phyloP scores from a whole-genome alignment of 2,329 filamentous ascomycete genomes.

The Hysterium pulicare region DNA sequence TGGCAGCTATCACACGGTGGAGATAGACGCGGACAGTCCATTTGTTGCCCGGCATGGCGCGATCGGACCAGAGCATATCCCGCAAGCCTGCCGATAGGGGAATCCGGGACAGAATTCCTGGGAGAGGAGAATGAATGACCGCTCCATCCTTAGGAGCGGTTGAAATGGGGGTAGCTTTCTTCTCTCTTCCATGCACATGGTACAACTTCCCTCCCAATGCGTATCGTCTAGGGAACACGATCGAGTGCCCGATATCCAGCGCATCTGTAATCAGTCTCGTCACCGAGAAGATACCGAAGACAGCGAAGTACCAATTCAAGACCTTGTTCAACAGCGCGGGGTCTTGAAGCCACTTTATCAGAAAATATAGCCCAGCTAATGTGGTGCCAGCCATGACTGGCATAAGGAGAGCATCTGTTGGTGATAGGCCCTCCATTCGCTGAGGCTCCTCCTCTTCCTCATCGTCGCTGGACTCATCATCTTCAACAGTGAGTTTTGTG shows the following conservation, averaged over 20 bases:
- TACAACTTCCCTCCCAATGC: conserved; percentile 50
- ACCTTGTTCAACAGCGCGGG: conserved; percentile 78
- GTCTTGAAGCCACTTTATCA: conserved; percentile 86
- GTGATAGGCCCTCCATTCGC: conserved; percentile 65
- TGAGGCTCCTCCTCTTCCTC: conserved; percentile 54
- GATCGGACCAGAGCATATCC: conserved; percentile 47
- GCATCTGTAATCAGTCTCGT: conserved; percentile 70
- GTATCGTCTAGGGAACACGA: conserved; percentile 74
- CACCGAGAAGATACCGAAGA: conserved; percentile 74
- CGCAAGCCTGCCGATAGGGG: conserved; percentile 40
- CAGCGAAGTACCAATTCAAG: conserved; percentile 77
- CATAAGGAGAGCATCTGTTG: conserved; percentile 79
- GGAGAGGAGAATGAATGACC: conserved; percentile 46
- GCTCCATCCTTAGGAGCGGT: conserved; percentile 20
- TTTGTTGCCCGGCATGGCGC: conserved; percentile 49
- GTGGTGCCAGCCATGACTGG: conserved; percentile 72
- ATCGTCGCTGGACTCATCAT: conserved; percentile 50
- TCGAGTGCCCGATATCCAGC: conserved; percentile 60
- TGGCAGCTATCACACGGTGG: conserved; percentile 48
- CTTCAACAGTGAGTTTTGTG: conserved; percentile 36
- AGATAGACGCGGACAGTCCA: conserved; percentile 52
- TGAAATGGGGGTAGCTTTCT: conserved; percentile 31
- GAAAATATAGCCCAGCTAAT: conserved; percentile 74
- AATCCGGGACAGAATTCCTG: conserved; percentile 48
- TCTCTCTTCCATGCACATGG: conserved; percentile 38